These are phyloP conservation scores for Mycena amicta DNA, from an alignment of 768 basidiomycete genomes.

Conservation along the genomic window DNA sequence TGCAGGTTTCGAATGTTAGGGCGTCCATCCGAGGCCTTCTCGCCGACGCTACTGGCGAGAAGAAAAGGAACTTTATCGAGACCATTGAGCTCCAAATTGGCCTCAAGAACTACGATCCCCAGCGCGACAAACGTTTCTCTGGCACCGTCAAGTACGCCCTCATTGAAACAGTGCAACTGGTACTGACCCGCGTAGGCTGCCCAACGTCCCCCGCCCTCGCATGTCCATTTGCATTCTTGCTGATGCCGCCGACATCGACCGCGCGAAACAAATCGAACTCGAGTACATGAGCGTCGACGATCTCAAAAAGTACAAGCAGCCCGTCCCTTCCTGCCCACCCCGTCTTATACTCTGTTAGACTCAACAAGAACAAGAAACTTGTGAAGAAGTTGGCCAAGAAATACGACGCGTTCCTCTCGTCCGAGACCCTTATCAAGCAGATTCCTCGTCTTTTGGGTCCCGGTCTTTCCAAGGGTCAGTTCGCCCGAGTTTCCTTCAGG, in stretches of 20 bases:
- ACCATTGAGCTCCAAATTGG: conserved; percentile 96
- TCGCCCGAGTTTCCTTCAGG: background rate
- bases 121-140: conserved; percentile 99
- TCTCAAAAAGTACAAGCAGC: conserved; percentile 82
- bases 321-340: conserved; percentile 2
- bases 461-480: conserved; percentile 95
- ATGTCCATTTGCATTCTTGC: conserved; percentile 99
- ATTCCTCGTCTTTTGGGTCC: conserved; percentile 99
- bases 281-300: conserved; percentile 99
- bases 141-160: conserved; percentile 87
- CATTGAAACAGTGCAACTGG: background rate
- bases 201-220: conserved; percentile 95
- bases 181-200: conserved; percentile 59
- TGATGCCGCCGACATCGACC: conserved; percentile 98
- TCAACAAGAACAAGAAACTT: conserved; percentile 99
- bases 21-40: conserved; percentile 92
- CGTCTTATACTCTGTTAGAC: too few species aligned
- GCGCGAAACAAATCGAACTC: conserved; percentile 95
- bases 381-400: conserved; percentile 99
- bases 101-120: conserved; percentile 99
- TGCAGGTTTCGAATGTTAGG: conserved; percentile 95
- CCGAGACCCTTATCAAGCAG: conserved; percentile 98
- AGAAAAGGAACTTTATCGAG: conserved; percentile 93
- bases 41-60: conserved; percentile 81
- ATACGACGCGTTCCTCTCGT: conserved; percentile 98